A percentile compares a stretch with the other conserved stretches of the same genome.
phyloP scores from a whole-genome alignment of 2,329 filamentous ascomycete species.

The Bipolaris bicolor region DNA sequence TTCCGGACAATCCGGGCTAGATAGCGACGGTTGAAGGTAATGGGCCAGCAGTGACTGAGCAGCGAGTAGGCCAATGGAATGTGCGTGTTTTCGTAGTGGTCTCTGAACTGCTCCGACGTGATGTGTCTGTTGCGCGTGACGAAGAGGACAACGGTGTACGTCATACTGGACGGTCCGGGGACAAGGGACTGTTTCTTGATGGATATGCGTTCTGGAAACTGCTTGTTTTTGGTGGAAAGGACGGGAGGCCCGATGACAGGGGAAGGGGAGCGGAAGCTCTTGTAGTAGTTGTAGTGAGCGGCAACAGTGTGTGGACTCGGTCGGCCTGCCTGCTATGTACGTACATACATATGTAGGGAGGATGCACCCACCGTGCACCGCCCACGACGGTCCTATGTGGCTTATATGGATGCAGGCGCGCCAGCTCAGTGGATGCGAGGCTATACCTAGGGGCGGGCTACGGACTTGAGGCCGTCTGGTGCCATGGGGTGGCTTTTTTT shows the following conservation, averaged over 20 bases:
- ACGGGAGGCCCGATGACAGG: neutral
- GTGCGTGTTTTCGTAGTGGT: constrained; percentile 37
- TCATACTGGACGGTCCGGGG: constrained; percentile 19
- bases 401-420: too few relatives aligned
- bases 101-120: constrained; percentile 34
- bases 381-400: too few relatives aligned
- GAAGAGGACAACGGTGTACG: constrained; percentile 36
- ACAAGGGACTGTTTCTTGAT: neutral
- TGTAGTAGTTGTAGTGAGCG: neutral
- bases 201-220: neutral
- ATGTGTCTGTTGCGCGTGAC: constrained; percentile 31
- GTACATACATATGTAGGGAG: too few relatives aligned
- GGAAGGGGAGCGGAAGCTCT: too few relatives aligned
- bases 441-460: constrained; percentile 11
- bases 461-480: constrained; percentile 9
- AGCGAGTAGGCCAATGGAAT: constrained; percentile 34
- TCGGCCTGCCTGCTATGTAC: too few relatives aligned
- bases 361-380: too few relatives aligned
- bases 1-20: constrained; percentile 33
- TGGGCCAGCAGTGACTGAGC: constrained; percentile 27
- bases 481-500: constrained; percentile 1
- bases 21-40: constrained; percentile 33
- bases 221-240: neutral
- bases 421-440: too few relatives aligned
- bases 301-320: neutral